Evolutionary conservation across 495 filamentous ascomycete genomes (phyloP).

Genomic region (Aspergillus indologenus): DNA sequence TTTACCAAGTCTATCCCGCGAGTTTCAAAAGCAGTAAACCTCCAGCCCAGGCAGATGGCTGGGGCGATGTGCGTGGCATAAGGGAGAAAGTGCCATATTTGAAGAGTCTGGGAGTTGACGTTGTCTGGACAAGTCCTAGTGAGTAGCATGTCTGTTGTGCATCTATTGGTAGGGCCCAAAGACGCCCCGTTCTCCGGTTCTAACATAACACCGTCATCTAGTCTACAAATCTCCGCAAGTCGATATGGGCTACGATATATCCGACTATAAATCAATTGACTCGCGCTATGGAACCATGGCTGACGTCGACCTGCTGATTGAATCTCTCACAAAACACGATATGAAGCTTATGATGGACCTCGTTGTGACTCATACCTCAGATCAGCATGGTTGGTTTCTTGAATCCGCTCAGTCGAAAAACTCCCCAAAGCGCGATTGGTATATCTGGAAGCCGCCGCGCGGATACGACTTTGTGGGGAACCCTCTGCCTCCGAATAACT

Average conservation of each 20-base stretch:
- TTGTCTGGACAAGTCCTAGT: too few species aligned
- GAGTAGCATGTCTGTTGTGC: too few species aligned
- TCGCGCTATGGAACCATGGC: conserved; percentile 52
- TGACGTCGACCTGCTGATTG: conserved; percentile 53
- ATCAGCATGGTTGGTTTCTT: conserved; percentile 57
- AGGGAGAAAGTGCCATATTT: too few species aligned
- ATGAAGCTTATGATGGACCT: conserved; percentile 57
- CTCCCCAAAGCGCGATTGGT: conserved; percentile 56
- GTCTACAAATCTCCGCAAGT: conserved; percentile 53
- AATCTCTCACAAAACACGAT: conserved; percentile 45
- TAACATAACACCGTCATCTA: too few species aligned
- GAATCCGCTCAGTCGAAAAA: conserved; percentile 46
- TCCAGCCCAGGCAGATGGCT: too few species aligned
- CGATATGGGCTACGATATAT: conserved; percentile 55
- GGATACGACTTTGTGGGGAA: conserved; percentile 45
- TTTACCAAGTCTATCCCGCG: too few species aligned
- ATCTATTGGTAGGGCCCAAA: too few species aligned
- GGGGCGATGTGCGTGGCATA: too few species aligned
- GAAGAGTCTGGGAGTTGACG: too few species aligned
- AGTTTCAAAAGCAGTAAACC: too few species aligned
- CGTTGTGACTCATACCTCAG: conserved; percentile 58
- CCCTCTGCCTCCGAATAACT: conserved; percentile 58
- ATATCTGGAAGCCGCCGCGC: conserved; percentile 54
- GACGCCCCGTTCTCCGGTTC: too few species aligned
- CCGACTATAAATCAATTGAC: conserved; percentile 56